phyloP scores from a whole-genome alignment of 2,329 filamentous ascomycete species.

The Herpotrichia juniperi region DNA sequence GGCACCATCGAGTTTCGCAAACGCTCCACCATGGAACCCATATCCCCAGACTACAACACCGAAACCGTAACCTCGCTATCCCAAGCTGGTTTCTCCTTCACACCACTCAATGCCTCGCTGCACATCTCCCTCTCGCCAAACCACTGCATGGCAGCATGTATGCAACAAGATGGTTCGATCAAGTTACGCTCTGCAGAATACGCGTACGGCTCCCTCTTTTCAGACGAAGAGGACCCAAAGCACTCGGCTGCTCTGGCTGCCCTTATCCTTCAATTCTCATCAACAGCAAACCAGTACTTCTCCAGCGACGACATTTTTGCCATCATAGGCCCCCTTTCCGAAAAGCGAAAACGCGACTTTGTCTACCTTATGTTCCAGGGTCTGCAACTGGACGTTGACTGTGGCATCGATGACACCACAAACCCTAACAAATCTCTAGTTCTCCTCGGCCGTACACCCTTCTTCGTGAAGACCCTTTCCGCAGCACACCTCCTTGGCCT shows the following conservation, averaged over 20 bases:
- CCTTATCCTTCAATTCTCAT: slow-evolving; percentile 50
- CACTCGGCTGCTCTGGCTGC: slow-evolving; percentile 48
- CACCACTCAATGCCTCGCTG: slow-evolving; percentile 64
- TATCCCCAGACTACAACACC: slow-evolving; percentile 68
- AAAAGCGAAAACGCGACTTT: slow-evolving; percentile 50
- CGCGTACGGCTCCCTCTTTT: slow-evolving; percentile 36
- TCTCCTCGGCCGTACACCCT: slow-evolving; percentile 62
- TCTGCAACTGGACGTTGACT: slow-evolving; percentile 69
- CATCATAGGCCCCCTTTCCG: slow-evolving; percentile 36
- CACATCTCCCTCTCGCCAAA: slow-evolving; percentile 56
- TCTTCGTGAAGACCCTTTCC: slow-evolving; percentile 75
- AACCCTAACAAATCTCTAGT: slow-evolving; percentile 58
- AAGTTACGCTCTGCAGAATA: slow-evolving; percentile 52
- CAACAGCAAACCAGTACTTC: slow-evolving; percentile 51
- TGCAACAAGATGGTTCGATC: slow-evolving; percentile 51
- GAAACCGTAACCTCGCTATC: slow-evolving; percentile 72
- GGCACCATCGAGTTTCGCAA: slow-evolving; percentile 83
- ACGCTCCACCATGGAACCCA: slow-evolving; percentile 71
- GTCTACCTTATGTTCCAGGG: slow-evolving; percentile 68
- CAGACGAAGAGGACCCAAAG: slow-evolving; percentile 37
- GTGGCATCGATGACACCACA: slow-evolving; percentile 71
- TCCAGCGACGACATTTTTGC: slow-evolving; percentile 58
- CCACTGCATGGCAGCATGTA: slow-evolving; percentile 52
- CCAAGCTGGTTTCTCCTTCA: slow-evolving; percentile 79
- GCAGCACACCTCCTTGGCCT: slow-evolving; percentile 78